Conservation (phyloP, 2,329 filamentous ascomycete genomes). For the Penicillium polonicum region DNA sequence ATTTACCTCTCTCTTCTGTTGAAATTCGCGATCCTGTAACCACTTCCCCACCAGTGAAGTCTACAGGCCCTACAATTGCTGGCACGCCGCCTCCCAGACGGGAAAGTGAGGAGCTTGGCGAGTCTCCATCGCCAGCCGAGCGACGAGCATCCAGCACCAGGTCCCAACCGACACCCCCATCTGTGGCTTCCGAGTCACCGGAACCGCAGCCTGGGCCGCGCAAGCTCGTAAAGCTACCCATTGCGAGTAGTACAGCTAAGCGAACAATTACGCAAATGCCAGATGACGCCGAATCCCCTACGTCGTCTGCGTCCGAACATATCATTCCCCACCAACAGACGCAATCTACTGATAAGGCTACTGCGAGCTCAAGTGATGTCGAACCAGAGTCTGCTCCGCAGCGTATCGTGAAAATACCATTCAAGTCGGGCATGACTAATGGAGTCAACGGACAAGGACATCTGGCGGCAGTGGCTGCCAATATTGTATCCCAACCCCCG, state of each 20-base stretch:
- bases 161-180: neutral
- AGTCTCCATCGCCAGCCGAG: slow-evolving; percentile 17
- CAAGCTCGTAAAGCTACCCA: neutral
- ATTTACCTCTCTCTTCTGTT: slow-evolving; percentile 30
- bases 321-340: neutral
- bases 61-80: slow-evolving; percentile 10
- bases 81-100: slow-evolving; percentile 20
- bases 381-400: neutral
- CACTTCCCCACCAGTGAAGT: neutral
- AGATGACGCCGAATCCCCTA: neutral
- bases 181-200: neutral
- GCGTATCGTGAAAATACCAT: neutral
- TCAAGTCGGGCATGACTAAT: neutral
- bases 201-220: neutral
- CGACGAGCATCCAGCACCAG: slow-evolving; percentile 1
- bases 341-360: neutral
- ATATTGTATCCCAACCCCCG: neutral
- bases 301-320: neutral
- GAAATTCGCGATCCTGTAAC: slow-evolving; percentile 10
- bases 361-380: neutral
- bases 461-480: neutral
- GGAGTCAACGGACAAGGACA: neutral
- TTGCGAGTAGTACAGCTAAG: neutral
- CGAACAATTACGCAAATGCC: slow-evolving; percentile 10
- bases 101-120: slow-evolving; percentile 31